Base-by-base conservation (phyloP, 2,329 filamentous ascomycete species). In the Alternaria consortialis region DNA sequence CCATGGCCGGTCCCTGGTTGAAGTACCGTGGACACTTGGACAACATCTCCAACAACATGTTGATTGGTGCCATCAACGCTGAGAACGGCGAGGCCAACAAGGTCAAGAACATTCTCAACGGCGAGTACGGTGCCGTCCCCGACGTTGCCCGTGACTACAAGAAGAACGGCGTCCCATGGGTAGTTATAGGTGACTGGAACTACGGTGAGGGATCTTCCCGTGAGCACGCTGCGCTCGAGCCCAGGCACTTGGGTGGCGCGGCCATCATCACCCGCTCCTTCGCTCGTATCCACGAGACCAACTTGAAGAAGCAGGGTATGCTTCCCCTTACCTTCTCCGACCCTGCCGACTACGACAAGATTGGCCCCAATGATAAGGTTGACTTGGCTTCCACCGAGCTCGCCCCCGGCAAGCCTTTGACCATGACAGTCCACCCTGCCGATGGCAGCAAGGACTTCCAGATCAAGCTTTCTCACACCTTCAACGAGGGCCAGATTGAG, bases 271-370 rank as follows among this genome's bases (percentile, higher is more conserved):
- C 91, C 78, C 91, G 93, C 79, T 92, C 88, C 68, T 99, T 99
- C 80, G 95, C 95, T 77, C 95, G 95, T 91, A 99, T 99, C 79
- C 95, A 99, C 88, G 95, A 99, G 88, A 99, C 95, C 86, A 99
- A 99, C 89, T 84, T 99, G 86, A 99, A 99, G 92, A 99, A 99
- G 91, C 95, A 99, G 89, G 95, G 95, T 84, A 97, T 99, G 94
- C 91, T 99, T 84, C 95, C 95, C 76, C 88, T 99, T 69, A 98
- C 94, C 75, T 99, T 99, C 85, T 83, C 88, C 60, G 90, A 98
- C 79, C 94, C 94, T 58, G 94, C 91, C 80, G 95, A 99, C 83
- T 99, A 99, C 83, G 95, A 99, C 82, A 97, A 92, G 88, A 94
- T 99, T 82, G 88, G 91, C 80, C 91, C 93, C 70, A 90, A 95